phyloP scores from a whole-genome alignment of 371 early-diverging fungal genomes.

The Mucor plumbeus region DNA sequence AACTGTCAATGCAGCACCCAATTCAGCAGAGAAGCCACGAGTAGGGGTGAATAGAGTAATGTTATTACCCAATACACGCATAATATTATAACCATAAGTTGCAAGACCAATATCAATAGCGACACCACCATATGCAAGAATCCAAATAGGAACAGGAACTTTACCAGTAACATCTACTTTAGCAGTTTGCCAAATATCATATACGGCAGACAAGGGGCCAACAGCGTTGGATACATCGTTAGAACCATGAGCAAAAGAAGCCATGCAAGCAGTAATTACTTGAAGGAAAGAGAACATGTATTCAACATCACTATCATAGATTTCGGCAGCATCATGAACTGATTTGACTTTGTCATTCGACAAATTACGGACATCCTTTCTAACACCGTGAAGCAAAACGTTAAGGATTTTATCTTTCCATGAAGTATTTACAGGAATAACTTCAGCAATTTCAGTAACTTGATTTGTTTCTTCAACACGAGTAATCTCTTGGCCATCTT shows the following conservation, averaged over 20 bases:
- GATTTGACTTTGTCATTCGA: conserved; percentile 45
- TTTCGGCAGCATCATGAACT: conserved; percentile 66
- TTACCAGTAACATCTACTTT: conserved; percentile 55
- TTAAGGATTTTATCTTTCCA: conserved; percentile 24
- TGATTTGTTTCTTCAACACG: conserved; percentile 9
- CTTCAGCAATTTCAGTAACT: neutral
- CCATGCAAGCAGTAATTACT: conserved; percentile 80
- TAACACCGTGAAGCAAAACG: conserved; percentile 51
- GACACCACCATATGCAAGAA: conserved; percentile 77
- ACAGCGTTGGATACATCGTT: conserved; percentile 92
- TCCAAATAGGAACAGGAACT: conserved; percentile 74
- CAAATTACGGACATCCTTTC: conserved; percentile 64
- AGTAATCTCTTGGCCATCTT: conserved; percentile 9
- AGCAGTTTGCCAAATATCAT: conserved; percentile 71
- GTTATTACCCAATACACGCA: conserved; percentile 83
- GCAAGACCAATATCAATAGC: conserved; percentile 83
- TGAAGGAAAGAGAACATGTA: conserved; percentile 86
- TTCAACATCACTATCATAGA: conserved; percentile 82
- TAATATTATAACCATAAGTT: conserved; percentile 74
- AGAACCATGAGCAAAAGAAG: conserved; percentile 89
- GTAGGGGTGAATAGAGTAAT: conserved; percentile 83
- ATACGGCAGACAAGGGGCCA: conserved; percentile 76
- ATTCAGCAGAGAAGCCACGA: conserved; percentile 85
- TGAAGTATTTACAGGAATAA: neutral
- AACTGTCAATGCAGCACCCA: conserved; percentile 85